Evolutionary conservation across 495 filamentous ascomycete genomes (phyloP).

Genomic region (Aspergillus bridgeri): DNA sequence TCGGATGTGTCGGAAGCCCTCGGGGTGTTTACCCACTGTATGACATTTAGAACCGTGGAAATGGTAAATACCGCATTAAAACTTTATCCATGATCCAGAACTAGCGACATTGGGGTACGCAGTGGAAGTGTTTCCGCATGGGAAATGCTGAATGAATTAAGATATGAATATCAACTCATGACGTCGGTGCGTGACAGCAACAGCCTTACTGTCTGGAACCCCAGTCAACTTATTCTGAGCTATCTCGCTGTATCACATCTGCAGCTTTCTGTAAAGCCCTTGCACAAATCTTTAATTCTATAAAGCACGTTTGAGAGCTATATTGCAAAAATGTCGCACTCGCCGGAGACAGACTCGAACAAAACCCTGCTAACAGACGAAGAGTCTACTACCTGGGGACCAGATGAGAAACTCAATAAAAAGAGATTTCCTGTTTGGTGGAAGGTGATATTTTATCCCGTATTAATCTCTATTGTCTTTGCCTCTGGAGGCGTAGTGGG

Average conservation of each 20-base stretch:
- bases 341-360: neutral
- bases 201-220: neutral
- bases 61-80: neutral
- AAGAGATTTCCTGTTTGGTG: neutral
- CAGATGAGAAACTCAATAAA: neutral
- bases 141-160: too few relatives aligned
- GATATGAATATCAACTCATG: neutral
- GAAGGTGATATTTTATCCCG: neutral
- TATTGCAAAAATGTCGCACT: neutral
- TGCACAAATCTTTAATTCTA: too few relatives aligned
- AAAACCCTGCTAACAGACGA: conserved; percentile 21
- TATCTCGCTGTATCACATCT: too few relatives aligned
- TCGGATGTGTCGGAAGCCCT: neutral
- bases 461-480: neutral
- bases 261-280: too few relatives aligned
- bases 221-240: too few relatives aligned
- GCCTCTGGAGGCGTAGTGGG: neutral
- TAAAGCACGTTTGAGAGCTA: neutral
- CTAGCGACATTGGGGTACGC: neutral
- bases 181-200: neutral
- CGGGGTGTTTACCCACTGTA: neutral
- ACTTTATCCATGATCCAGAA: neutral
- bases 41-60: neutral
- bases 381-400: conserved; percentile 3
- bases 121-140: neutral